phyloP scores from a whole-genome alignment of 805 yeast genomes.

The Saccharomyces jurei region DNA sequence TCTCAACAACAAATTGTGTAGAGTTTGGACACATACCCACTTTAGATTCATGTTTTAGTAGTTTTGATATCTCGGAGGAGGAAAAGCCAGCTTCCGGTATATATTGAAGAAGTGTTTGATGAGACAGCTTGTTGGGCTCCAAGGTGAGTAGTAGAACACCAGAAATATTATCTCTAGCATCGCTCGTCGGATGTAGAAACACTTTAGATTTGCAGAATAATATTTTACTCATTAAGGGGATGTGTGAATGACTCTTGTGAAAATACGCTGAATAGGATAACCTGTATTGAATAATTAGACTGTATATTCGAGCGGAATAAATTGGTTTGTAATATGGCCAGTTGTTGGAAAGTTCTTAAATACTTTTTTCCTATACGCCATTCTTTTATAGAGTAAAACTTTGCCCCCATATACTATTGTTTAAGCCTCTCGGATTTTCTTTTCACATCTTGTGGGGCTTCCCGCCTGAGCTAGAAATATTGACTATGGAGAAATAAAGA shows the following conservation, averaged over 20 bases:
- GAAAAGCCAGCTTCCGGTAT: constrained; percentile 15
- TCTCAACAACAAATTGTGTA: not conserved
- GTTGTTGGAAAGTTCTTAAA: not conserved
- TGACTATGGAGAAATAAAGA: not conserved
- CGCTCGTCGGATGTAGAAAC: constrained; percentile 72
- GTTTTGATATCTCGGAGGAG: not conserved
- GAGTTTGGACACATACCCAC: not conserved
- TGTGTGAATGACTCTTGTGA: not conserved
- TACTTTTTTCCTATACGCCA: not conserved
- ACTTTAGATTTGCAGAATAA: constrained; percentile 55
- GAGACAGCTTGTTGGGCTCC: constrained; percentile 37
- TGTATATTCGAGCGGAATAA: not conserved
- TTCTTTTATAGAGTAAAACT: not conserved
- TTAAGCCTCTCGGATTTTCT: not conserved
- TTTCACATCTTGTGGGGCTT: constrained; percentile 2
- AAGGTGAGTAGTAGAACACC: constrained; percentile 67
- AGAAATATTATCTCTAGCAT: constrained; percentile 65
- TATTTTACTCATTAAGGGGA: constrained; percentile 13
- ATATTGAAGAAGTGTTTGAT: constrained; percentile 32
- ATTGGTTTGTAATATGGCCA: not conserved
- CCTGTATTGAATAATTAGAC: not conserved
- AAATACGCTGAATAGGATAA: not conserved
- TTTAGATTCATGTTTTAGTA: not conserved
- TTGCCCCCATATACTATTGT: not conserved
- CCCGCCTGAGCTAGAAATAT: not conserved